Evolutionary conservation across 352 stramenopile genomes (phyloP).

Genomic region (Pythium volutum): DNA sequence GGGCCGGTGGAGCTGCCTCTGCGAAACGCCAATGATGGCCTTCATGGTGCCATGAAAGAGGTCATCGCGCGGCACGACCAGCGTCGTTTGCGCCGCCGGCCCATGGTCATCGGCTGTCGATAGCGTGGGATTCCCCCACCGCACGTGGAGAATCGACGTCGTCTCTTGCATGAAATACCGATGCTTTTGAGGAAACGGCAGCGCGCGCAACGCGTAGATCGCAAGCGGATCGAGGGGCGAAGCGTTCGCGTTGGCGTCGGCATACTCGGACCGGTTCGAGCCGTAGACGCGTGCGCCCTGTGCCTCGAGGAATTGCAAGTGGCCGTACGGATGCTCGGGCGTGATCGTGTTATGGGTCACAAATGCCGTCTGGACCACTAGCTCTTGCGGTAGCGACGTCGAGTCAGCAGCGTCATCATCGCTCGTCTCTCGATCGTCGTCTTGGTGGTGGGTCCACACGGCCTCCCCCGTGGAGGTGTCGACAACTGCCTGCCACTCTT

Average conservation of each 20-base stretch:
- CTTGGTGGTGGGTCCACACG: conserved; percentile 34
- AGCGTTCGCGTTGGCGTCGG: conserved; percentile 15
- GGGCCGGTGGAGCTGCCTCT: conserved; percentile 35
- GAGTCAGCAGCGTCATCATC: neutral
- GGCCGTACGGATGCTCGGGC: conserved; percentile 22
- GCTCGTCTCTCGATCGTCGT: neutral
- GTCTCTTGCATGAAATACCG: conserved; percentile 57
- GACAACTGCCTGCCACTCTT: conserved; percentile 38
- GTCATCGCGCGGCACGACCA: conserved; percentile 37
- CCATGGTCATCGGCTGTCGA: neutral
- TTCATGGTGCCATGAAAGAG: conserved; percentile 35
- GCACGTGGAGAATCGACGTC: conserved; percentile 35
- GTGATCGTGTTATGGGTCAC: conserved; percentile 31
- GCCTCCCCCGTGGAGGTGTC: conserved; percentile 25
- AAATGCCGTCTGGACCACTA: conserved; percentile 39
- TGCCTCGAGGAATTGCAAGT: conserved; percentile 26
- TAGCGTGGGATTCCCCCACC: conserved; percentile 31
- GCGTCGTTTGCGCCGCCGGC: conserved; percentile 5
- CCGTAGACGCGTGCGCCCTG: conserved; percentile 35
- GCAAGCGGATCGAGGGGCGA: conserved; percentile 29
- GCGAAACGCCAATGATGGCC: conserved; percentile 30
- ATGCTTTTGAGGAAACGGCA: conserved; percentile 53
- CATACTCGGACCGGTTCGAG: conserved; percentile 18
- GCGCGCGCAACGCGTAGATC: conserved; percentile 32
- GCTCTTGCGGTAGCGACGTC: conserved; percentile 18